Evolutionary conservation across 805 yeast species (phyloP), one percentile per base, ranked within the genome.

Genomic region (Komagataella mondaviorum): DNA sequence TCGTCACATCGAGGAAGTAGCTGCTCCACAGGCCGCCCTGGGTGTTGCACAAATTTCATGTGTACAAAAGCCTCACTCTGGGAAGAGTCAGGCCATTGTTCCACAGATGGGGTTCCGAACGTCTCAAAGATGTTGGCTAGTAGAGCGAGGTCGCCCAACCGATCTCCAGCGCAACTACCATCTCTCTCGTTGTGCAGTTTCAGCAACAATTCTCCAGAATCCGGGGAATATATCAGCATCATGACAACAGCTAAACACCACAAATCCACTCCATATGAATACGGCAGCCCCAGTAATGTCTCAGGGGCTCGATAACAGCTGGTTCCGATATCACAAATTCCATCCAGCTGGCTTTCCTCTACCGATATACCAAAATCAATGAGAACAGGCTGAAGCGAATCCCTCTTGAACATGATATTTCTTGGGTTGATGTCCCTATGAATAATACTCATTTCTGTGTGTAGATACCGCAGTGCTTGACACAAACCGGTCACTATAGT

Each of bases 341-440:
- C 68, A 7, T 63, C 59, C 5, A 63, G 60, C 1, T 57, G 53
- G 49, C 76, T 74, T 44, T 87, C 81, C 2, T 80, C 74, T 6
- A 95, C 93, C 17, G 68, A 60, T 22, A 69, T 70, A 0, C 77
- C 77, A 51, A 72, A 64, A 53, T 71, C 76, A 16, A 67, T 67
- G n/a, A 71, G 60, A 2, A 68, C 60, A 0, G 74, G 72, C 4
- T 54, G 48, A 2, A 59, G 53, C 8, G 59, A 58, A n/a, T 51
- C 50, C 4, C 59, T 59, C 50, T 62, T 23, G 50, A 67, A 63
- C 61, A 68, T 57, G 47, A 68, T 60, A 49, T 86, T 86, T 60
- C 84, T 89, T 0, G 91, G 91, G 58, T 86, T 86, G 57, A 86
- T 79, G 65, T 86, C 95, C 57, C 95, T 68, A 63, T 86, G 93